phyloP scores from a whole-genome alignment of 2,329 filamentous ascomycete genomes.

The Fusarium sp. region DNA sequence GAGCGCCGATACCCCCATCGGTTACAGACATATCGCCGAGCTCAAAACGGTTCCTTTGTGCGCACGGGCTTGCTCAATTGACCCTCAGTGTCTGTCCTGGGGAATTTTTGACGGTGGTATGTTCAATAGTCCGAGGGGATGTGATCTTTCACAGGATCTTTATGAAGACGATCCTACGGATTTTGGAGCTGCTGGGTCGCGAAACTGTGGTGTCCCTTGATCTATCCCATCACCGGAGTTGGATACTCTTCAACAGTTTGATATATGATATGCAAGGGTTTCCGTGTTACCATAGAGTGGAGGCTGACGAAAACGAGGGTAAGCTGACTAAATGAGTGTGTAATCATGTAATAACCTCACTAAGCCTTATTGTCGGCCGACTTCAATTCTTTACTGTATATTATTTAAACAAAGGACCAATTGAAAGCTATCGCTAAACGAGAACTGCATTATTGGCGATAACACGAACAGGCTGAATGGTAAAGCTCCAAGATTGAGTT shows the following conservation, averaged over 20 bases:
- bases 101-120: background rate
- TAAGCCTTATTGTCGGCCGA: background rate
- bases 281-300: background rate
- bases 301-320: background rate
- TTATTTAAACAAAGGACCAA: too few species aligned
- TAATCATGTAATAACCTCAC: background rate
- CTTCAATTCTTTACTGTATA: background rate
- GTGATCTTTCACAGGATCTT: background rate
- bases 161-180: background rate
- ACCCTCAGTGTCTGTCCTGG: background rate
- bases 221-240: too few species aligned
- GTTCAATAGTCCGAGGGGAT: background rate
- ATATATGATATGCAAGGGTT: background rate
- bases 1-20: fast-evolving
- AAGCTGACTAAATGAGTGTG: background rate
- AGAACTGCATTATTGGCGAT: background rate
- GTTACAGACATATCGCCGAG: background rate
- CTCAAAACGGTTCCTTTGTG: background rate
- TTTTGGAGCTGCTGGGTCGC: background rate
- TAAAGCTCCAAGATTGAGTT: too few species aligned
- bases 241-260: too few species aligned
- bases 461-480: fast-evolving
- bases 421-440: background rate
- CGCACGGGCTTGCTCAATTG: background rate
- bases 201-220: background rate